phyloP scores from a whole-genome alignment of 495 filamentous ascomycete species.

The Patellaria atrata region DNA sequence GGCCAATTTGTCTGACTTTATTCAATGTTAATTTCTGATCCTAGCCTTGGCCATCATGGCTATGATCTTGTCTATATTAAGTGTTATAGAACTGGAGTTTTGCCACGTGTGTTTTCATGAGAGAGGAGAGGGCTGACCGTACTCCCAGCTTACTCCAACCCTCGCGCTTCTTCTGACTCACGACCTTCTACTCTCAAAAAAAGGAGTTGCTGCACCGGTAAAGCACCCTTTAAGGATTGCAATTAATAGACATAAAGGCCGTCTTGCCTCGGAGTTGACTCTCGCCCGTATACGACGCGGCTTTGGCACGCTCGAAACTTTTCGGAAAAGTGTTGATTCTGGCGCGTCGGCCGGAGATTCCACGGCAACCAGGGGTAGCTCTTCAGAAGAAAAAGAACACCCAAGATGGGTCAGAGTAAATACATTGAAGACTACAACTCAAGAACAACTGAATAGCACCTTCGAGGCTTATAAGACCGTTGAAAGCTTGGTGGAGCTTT shows the following conservation, averaged over 20 bases:
- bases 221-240: constrained; percentile 61
- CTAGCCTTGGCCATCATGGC: no score
- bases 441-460: constrained; percentile 52
- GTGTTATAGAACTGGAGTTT: no score
- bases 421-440: constrained; percentile 52
- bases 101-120: no score
- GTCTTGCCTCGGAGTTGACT: constrained; percentile 67
- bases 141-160: constrained; percentile 56
- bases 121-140: no score
- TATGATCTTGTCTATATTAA: no score
- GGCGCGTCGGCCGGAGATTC: constrained; percentile 5
- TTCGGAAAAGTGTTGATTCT: constrained; percentile 43
- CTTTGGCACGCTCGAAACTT: constrained; percentile 45
- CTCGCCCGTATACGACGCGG: constrained; percentile 59
- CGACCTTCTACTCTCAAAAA: constrained; percentile 68
- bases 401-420: constrained; percentile 90
- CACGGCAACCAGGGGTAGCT: neutral
- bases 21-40: constrained; percentile 4
- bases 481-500: constrained; percentile 33
- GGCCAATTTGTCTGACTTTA: constrained; percentile 1
- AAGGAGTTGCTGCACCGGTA: constrained; percentile 61
- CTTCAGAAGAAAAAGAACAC: constrained; percentile 23
- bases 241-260: constrained; percentile 65
- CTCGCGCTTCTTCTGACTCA: constrained; percentile 73
- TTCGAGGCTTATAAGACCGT: constrained; percentile 45